Percentiles rank a stretch among this genome's conserved stretches.
These are phyloP conservation scores for Hirsutella minnesotensis DNA, from an alignment of 2,329 filamentous ascomycete species.

Conservation along the genomic window DNA sequence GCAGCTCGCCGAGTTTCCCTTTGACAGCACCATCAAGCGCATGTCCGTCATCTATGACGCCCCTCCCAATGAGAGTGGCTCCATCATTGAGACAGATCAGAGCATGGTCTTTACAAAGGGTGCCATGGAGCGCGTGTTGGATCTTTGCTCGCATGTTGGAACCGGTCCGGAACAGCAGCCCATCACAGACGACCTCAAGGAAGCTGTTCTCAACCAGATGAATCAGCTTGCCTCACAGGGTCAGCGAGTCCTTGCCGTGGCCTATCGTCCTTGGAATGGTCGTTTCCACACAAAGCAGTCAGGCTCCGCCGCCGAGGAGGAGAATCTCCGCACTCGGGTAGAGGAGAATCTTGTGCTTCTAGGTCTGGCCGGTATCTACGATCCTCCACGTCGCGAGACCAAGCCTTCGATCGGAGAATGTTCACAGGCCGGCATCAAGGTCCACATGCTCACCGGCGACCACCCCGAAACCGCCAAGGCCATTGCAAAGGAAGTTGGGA, in stretches of 20 bases:
- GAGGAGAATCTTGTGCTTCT: slow-evolving; percentile 61
- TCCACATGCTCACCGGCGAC: slow-evolving; percentile 79
- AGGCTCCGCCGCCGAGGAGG: slow-evolving; percentile 24
- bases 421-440: slow-evolving; percentile 60
- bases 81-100: slow-evolving; percentile 26
- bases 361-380: slow-evolving; percentile 78
- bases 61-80: slow-evolving; percentile 26
- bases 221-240: slow-evolving; percentile 52
- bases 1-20: slow-evolving; percentile 61
- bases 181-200: slow-evolving; percentile 39
- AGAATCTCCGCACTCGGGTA: slow-evolving; percentile 43
- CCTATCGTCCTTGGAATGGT: slow-evolving; percentile 48
- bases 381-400: slow-evolving; percentile 74
- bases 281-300: slow-evolving; percentile 27
- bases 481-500: slow-evolving; percentile 69
- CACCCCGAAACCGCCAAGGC: slow-evolving; percentile 68
- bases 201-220: slow-evolving; percentile 39
- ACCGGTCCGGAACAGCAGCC: slow-evolving; percentile 27
- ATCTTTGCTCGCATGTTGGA: slow-evolving; percentile 39
- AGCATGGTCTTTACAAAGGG: slow-evolving; percentile 51
- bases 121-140: slow-evolving; percentile 48
- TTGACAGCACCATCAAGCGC: slow-evolving; percentile 66
- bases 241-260: slow-evolving; percentile 60
- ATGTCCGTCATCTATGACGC: slow-evolving; percentile 65
- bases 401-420: slow-evolving; percentile 59